Conservation (phyloP, 371 early-diverging fungal species). For the Apophysomyces elegans region DNA sequence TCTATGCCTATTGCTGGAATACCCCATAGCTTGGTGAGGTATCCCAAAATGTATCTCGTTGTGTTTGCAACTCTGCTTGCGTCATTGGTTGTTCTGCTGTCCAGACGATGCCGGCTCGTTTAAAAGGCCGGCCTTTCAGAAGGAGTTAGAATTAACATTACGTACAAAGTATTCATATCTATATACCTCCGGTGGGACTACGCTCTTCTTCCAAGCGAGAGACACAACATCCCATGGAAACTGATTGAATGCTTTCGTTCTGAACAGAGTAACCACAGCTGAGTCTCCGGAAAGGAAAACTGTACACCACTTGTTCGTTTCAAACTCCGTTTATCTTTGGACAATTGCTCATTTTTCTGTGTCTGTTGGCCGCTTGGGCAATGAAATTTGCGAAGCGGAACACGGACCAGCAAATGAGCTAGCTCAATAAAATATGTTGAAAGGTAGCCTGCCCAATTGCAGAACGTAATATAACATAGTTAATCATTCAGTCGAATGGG, state of each 20-base stretch:
- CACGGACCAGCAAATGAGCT: too few relatives aligned
- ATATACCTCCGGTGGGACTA: conserved; percentile 10
- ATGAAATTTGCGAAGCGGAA: too few relatives aligned
- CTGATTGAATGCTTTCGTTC: neutral
- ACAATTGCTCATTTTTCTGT: too few relatives aligned
- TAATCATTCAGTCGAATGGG: too few relatives aligned
- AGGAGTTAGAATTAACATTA: conserved; percentile 3
- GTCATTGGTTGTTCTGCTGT: conserved; percentile 54
- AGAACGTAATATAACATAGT: too few relatives aligned
- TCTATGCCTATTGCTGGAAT: conserved; percentile 3
- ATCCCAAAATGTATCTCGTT: conserved; percentile 76
- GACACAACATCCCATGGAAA: conserved; percentile 44
- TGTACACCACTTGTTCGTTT: too few relatives aligned
- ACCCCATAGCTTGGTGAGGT: conserved; percentile 73
- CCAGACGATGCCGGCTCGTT: conserved; percentile 39
- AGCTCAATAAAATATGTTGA: too few relatives aligned
- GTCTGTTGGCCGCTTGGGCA: too few relatives aligned
- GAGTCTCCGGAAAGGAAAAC: too few relatives aligned
- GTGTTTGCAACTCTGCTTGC: conserved; percentile 41
- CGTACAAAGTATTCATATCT: neutral
- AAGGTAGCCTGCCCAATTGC: too few relatives aligned
- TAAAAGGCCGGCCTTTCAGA: conserved; percentile 41
- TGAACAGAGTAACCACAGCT: too few relatives aligned
- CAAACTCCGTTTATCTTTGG: too few relatives aligned
- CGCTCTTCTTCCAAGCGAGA: conserved; percentile 26